These are phyloP conservation scores for Aspergillus brasiliensis DNA, from an alignment of 2,329 filamentous ascomycete genomes.

Conservation along the genomic window DNA sequence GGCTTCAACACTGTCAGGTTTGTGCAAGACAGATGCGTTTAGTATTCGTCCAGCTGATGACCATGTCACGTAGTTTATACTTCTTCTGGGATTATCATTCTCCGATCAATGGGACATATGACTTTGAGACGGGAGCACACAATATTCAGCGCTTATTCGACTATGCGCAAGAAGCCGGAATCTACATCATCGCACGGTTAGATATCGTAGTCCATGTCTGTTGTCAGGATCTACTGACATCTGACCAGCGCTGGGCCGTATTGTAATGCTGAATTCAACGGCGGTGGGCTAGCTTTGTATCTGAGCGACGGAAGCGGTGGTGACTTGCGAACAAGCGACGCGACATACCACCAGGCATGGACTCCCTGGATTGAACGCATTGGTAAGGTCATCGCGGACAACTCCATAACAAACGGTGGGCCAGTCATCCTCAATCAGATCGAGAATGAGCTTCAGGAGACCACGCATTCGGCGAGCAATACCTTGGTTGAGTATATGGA, in stretches of 20 bases:
- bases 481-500: conserved; percentile 57
- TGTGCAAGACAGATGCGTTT: background rate
- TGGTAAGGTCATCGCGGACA: conserved; percentile 51
- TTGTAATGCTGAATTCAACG: conserved; percentile 74
- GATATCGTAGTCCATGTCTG: background rate
- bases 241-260: conserved; percentile 60
- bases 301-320: conserved; percentile 55
- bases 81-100: conserved; percentile 69
- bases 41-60: background rate
- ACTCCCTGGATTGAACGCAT: conserved; percentile 51
- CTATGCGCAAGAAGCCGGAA: conserved; percentile 25
- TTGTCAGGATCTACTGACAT: background rate
- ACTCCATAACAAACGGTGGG: conserved; percentile 55
- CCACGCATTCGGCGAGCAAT: conserved; percentile 44
- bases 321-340: conserved; percentile 43
- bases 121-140: conserved; percentile 50
- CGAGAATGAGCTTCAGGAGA: conserved; percentile 57
- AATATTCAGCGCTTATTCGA: conserved; percentile 35
- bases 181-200: conserved; percentile 69
- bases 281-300: conserved; percentile 73
- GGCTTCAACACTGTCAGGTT: conserved; percentile 50
- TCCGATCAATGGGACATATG: conserved; percentile 64
- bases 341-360: conserved; percentile 50
- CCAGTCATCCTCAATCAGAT: conserved; percentile 56
- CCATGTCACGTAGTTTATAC: conserved; percentile 56